Conservation (phyloP, 805 yeast genomes). For the Yarrowia porcina region DNA sequence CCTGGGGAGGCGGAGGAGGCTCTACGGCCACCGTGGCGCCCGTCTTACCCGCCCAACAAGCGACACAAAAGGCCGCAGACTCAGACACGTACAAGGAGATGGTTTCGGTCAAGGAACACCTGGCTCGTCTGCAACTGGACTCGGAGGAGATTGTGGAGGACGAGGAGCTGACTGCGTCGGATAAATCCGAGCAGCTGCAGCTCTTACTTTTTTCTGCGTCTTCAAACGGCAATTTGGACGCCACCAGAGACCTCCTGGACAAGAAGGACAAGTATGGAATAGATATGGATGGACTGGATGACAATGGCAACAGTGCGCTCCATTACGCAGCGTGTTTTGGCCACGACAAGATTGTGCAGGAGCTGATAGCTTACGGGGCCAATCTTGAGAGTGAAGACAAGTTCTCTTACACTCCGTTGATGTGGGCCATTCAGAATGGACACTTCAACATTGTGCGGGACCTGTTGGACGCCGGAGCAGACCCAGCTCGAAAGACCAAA, state of each 20-base stretch:
- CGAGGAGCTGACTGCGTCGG: constrained; percentile 27
- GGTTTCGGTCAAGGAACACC: constrained; percentile 7
- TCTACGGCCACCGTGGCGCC: neutral
- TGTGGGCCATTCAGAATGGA: constrained; percentile 80
- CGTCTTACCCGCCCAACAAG: neutral
- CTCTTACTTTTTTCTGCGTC: constrained; percentile 37
- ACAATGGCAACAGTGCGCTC: constrained; percentile 42
- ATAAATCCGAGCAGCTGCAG: constrained; percentile 34
- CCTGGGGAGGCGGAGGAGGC: constrained; percentile 20
- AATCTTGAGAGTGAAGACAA: constrained; percentile 40
- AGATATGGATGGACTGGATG: constrained; percentile 39
- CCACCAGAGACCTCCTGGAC: constrained; percentile 36
- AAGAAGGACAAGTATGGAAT: constrained; percentile 32
- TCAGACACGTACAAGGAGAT: constrained; percentile 6
- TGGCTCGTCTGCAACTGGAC: neutral
- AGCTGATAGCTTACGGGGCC: constrained; percentile 40
- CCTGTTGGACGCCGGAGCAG: constrained; percentile 63
- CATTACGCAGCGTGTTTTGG: constrained; percentile 44
- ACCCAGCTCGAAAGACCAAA: constrained; percentile 42
- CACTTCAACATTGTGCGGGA: constrained; percentile 53
- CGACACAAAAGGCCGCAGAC: neutral
- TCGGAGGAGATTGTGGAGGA: constrained; percentile 28
- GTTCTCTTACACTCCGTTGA: constrained; percentile 52
- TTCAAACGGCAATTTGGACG: constrained; percentile 38
- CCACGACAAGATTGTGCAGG: constrained; percentile 38